Evolutionary conservation across 2,329 filamentous ascomycete genomes (phyloP).

Genomic region (Diaporthe ilicicola): DNA sequence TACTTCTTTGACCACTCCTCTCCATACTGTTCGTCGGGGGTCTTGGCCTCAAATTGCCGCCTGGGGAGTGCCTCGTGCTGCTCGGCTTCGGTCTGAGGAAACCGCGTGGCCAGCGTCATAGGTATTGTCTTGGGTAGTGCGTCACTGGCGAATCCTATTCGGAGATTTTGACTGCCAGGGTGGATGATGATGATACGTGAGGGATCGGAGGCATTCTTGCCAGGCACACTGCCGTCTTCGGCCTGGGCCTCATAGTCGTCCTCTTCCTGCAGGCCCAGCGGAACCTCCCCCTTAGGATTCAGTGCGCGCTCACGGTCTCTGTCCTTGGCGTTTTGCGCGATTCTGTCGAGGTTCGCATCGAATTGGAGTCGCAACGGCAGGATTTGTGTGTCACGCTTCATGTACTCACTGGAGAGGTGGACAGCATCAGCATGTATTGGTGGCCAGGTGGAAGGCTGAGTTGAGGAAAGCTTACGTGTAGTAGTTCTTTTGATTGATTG

Average conservation of each 20-base stretch:
- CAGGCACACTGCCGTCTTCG: conserved; percentile 52
- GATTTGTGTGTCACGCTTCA: conserved; percentile 97
- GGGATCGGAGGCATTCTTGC: conserved; percentile 72
- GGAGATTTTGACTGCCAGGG: conserved; percentile 91
- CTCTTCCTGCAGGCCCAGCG: conserved; percentile 66
- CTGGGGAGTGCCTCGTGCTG: conserved; percentile 81
- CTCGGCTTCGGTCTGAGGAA: conserved; percentile 82
- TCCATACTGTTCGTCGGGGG: conserved; percentile 83
- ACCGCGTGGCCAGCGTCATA: conserved; percentile 87
- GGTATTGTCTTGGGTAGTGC: conserved; percentile 93
- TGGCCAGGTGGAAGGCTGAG: neutral
- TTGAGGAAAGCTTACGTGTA: conserved; percentile 74
- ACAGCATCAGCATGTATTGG: conserved; percentile 36
- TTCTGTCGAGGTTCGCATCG: conserved; percentile 84
- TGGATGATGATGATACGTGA: conserved; percentile 96
- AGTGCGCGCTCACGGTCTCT: conserved; percentile 79
- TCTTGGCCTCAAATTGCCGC: conserved; percentile 69
- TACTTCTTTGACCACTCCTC: conserved; percentile 82
- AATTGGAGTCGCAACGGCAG: conserved; percentile 87
- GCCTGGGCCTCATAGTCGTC: conserved; percentile 56
- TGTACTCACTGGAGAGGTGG: conserved; percentile 77
- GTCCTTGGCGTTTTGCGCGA: conserved; percentile 84
- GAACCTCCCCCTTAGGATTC: conserved; percentile 75
- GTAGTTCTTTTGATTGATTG: conserved; percentile 99
- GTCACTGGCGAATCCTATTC: conserved; percentile 95